Evolutionary conservation across 2,329 filamentous ascomycete genomes (phyloP), one percentile per base, ranked within the genome.

Genomic region (Sporothrix phasma): DNA sequence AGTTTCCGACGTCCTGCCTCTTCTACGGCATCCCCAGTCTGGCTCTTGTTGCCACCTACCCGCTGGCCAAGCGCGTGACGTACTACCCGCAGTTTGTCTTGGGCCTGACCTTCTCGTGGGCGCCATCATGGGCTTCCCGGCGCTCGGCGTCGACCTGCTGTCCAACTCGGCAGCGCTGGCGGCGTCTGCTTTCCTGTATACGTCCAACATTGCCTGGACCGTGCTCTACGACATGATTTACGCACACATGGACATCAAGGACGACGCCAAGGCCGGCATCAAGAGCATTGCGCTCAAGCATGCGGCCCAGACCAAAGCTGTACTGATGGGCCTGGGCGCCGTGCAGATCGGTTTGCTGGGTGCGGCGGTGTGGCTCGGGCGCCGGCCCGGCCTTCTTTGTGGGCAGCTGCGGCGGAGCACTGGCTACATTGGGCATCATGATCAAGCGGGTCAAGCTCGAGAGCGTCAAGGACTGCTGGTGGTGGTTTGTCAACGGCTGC

Each of bases 141-240:
- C 91, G 3, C 79, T 96, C 1, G 90, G 89, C 1, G 77, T 94
- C 41, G 89, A 92, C 68, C 73, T 94, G n/a, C 74, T 93, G 13
- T 76, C 82, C 5, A 83, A 88, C 68, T 76, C 76, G 24, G 74
- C 83, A 1, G 88, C 89, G 2, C 72, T 90, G 65, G 78, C 81
- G 3, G 85, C 88, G 1, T 88, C 89, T 0, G 84, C 80, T 2
- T 84, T 83, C 64, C 77, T 96, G 58, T 95, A 95, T 72, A 77
- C 82, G 11, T 91, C 88, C 49, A 94, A 92, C 69, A 80, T 94
- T 26, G 86, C 89, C 3, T 96, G 92, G 92, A 95, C 90, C 0
- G 82, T 95, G 29, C 76, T 95, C 45, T 96, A 95, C 74, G 91
- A 96, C 73, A 95, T 94, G 85, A 91, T 96, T 37, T 96, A 96